Evolutionary conservation across 345 rosid species (phyloP).

Genomic region (Citrus australasica): DNA sequence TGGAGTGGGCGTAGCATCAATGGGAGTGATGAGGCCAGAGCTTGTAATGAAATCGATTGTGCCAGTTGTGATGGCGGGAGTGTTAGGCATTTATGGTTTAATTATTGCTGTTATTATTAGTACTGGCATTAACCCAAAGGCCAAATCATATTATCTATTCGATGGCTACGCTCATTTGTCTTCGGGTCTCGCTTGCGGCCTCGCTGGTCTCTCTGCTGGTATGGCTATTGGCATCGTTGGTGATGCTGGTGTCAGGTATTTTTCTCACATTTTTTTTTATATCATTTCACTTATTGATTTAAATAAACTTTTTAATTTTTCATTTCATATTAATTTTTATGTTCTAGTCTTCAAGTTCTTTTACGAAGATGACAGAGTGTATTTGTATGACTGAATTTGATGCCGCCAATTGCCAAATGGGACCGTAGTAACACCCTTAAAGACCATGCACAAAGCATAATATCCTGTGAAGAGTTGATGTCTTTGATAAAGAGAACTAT

Average conservation of each 20-base stretch:
- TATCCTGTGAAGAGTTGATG: not conserved
- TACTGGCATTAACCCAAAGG: slow-evolving; percentile 82
- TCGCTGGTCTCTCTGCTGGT: slow-evolving; percentile 61
- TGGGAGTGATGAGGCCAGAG: slow-evolving; percentile 94
- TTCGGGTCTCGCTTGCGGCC: slow-evolving; percentile 44
- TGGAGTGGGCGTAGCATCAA: slow-evolving; percentile 81
- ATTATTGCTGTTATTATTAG: slow-evolving; percentile 83
- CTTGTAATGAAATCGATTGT: slow-evolving; percentile 87
- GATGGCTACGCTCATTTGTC: slow-evolving; percentile 84
- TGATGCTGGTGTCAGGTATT: slow-evolving; percentile 58
- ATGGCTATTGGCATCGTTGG: slow-evolving; percentile 63
- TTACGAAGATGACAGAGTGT: too few species aligned
- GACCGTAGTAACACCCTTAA: not conserved
- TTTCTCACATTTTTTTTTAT: not conserved
- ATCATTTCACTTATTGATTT: not conserved
- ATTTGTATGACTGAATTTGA: not conserved
- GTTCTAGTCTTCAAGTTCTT: not conserved
- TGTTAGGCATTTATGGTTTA: slow-evolving; percentile 75
- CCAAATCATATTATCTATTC: slow-evolving; percentile 71
- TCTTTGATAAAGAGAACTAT: not conserved
- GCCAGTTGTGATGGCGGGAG: slow-evolving; percentile 90
- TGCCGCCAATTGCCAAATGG: not conserved
- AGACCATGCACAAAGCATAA: not conserved
- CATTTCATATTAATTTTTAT: not conserved
- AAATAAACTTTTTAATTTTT: not conserved